Evolutionary conservation across 2,329 filamentous ascomycete genomes (phyloP), one percentile per base, ranked within the genome.

Genomic region (Diaporthe ilicicola): DNA sequence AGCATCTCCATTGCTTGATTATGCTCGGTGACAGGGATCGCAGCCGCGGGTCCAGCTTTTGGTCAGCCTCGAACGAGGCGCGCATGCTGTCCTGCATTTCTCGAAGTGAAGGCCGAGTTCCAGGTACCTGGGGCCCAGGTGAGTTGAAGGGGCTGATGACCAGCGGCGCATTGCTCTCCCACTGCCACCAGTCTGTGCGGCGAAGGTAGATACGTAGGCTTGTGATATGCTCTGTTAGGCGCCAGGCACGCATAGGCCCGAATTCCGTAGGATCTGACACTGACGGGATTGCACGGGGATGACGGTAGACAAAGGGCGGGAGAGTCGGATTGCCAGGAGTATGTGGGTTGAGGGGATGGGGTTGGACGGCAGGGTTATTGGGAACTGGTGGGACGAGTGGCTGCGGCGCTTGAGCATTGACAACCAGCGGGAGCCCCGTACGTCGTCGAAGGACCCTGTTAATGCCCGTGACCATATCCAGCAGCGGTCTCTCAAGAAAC

Each of bases 141-240:
- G 27, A 2, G 8, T 12, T 39, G 24, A 70, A 72, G 32, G 70
- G 56, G 44, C 27, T 53, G 39, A 70, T 64, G 24, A 44, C 37
- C 32, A 70, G 50, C n/a, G 48, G 59, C 17, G 22, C 22, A 19
- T 69, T 70, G n/a, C 3, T 5, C 50, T 69, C 66, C 39, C 46
- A 69, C 6, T 44, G 2, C 66, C 48, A 59, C 70, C 70, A 72
- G 44, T 72, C 70, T 24, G 48, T 54, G 66, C 56, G 66, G n/a
- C 70, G 70, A 22, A 72, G 6, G 24, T 56, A 64, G 4, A 72
- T 42, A 19, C 56, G 70, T 2, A 72, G 22, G 8, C 44, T 53
- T 27, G 39, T 56, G 15, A 72, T 24, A n/a, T 67, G 50, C 64
- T 67, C 64, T 42, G 64, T 54, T 54, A 67, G 5, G 15, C 50